A percentile compares a stretch with the other conserved stretches of the same genome.
These are phyloP conservation scores for Elsinoe fawcettii DNA, from an alignment of 2,329 filamentous ascomycete genomes.

Conservation along the genomic window DNA sequence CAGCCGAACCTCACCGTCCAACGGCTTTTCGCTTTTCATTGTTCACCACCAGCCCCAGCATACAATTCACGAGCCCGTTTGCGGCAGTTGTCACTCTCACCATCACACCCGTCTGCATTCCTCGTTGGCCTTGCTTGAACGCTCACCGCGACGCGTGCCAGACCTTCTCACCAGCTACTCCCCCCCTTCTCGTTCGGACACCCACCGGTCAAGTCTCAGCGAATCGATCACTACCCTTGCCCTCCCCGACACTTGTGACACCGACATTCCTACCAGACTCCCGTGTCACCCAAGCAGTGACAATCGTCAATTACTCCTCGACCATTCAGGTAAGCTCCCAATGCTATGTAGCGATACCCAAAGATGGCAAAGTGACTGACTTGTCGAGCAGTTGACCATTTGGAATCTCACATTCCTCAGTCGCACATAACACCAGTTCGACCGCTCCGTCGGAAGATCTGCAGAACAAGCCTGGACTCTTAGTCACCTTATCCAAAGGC, in stretches of 20 bases:
- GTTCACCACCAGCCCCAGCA: conserved; percentile 14
- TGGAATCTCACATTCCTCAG: conserved; percentile 1
- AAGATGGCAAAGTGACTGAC: background rate
- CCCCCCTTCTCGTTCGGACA: background rate
- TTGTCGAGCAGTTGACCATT: background rate
- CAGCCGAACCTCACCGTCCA: conserved; percentile 19
- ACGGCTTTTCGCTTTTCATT: conserved; percentile 16
- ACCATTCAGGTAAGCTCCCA: background rate
- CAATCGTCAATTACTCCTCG: background rate
- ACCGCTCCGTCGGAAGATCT: conserved; percentile 8
- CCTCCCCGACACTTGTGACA: conserved; percentile 5
- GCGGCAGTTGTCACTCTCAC: background rate
- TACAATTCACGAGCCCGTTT: conserved; percentile 12
- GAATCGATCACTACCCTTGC: conserved; percentile 5
- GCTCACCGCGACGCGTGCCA: conserved; percentile 13
- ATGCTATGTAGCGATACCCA: background rate
- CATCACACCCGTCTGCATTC: background rate
- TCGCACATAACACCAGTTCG: background rate
- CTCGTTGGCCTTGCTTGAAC: conserved; percentile 14
- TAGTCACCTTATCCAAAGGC: conserved; percentile 8
- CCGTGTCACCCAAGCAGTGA: background rate
- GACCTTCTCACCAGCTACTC: background rate
- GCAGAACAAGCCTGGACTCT: conserved; percentile 2
- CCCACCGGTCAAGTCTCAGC: background rate
- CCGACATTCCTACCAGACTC: conserved; percentile 1